These are phyloP conservation scores for Didymella pinodella DNA, from an alignment of 2,329 filamentous ascomycete genomes.

Conservation along the genomic window DNA sequence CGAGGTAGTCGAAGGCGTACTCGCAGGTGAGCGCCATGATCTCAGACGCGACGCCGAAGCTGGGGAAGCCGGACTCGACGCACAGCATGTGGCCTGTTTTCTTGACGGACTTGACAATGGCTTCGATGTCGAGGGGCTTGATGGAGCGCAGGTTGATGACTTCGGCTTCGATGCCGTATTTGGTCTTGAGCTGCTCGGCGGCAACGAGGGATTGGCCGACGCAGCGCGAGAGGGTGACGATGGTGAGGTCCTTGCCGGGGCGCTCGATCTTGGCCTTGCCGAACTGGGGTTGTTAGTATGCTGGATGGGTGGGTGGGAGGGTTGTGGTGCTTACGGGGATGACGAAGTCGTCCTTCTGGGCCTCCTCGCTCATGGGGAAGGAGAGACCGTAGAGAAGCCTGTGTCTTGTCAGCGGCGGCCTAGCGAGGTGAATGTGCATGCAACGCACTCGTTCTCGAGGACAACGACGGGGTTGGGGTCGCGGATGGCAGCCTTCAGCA, in stretches of 20 bases:
- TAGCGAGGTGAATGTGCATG: not conserved
- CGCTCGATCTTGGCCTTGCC: slow-evolving; percentile 99
- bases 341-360: slow-evolving; percentile 96
- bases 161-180: slow-evolving; percentile 94
- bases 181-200: slow-evolving; percentile 90
- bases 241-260: slow-evolving; percentile 91
- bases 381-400: slow-evolving; percentile 85
- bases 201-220: slow-evolving; percentile 90
- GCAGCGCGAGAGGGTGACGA: slow-evolving; percentile 92
- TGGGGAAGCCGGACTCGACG: slow-evolving; percentile 95
- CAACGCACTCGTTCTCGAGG: slow-evolving; percentile 60
- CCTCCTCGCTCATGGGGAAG: slow-evolving; percentile 97
- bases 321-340: slow-evolving; percentile 65
- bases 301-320: not conserved
- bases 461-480: slow-evolving; percentile 96
- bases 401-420: slow-evolving; percentile 37
- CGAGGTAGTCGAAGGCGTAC: slow-evolving; percentile 97
- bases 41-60: slow-evolving; percentile 91
- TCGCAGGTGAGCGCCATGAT: slow-evolving; percentile 95
- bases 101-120: slow-evolving; percentile 97
- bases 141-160: slow-evolving; percentile 98
- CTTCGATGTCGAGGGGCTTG: slow-evolving; percentile 94
- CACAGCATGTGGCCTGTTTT: slow-evolving; percentile 93
- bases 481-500: slow-evolving; percentile 96
- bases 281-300: slow-evolving; percentile 60